Percentiles rank a stretch among this genome's conserved stretches.
Conservation (phyloP, 2,329 filamentous ascomycete genomes). For the Ophiostoma novo-ulmi region DNA sequence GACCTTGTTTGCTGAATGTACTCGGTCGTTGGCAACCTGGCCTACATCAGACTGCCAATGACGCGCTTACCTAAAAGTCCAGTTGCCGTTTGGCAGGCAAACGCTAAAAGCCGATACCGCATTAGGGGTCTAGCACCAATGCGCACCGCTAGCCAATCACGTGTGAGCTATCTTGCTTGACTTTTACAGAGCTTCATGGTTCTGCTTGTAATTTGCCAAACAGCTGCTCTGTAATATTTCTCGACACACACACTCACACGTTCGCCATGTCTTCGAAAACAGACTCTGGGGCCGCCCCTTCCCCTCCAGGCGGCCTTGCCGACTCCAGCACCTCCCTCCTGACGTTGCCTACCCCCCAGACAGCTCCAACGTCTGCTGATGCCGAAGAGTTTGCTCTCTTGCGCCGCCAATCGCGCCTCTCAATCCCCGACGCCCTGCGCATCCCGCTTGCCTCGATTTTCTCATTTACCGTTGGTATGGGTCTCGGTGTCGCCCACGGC, state of each 20-base stretch:
- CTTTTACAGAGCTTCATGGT: not conserved
- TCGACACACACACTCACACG: not conserved
- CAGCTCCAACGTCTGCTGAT: not conserved
- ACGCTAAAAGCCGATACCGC: not conserved
- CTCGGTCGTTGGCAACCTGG: not conserved
- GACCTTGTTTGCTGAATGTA: not conserved
- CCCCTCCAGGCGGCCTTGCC: not conserved
- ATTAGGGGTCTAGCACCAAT: not conserved
- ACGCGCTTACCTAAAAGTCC: not conserved
- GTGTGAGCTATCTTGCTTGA: not conserved
- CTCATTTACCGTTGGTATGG: conserved; percentile 63
- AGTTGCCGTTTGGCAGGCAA: not conserved
- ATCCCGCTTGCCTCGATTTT: conserved; percentile 59
- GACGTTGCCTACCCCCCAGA: not conserved
- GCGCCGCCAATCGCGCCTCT: conserved; percentile 45
- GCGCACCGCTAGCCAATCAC: conserved; percentile 1
- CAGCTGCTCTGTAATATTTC: not conserved
- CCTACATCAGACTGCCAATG: not conserved
- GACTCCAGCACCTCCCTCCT: not conserved
- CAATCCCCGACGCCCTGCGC: conserved; percentile 60
- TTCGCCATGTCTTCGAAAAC: not conserved
- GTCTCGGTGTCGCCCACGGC: conserved; percentile 66
- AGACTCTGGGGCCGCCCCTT: not conserved
- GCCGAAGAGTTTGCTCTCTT: conserved; percentile 31
- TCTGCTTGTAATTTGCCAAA: not conserved